Conservation (phyloP, 495 filamentous ascomycete species). For the Penicillium macrosclerotiorum region DNA sequence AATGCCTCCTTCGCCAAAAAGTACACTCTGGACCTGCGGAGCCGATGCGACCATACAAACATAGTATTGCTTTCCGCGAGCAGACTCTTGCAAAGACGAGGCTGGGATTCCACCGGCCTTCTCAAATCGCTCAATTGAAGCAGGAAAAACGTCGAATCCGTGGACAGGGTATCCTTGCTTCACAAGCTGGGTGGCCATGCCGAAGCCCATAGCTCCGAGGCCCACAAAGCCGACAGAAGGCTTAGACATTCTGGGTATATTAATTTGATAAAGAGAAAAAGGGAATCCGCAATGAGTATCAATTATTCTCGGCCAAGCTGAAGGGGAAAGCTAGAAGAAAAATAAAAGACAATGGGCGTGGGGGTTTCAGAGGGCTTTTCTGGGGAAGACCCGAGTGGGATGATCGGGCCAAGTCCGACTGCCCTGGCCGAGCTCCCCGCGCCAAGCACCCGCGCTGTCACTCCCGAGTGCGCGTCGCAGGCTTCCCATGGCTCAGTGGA, state of each 20-base stretch:
- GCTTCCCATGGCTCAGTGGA: neutral
- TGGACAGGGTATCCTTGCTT: slow-evolving; percentile 66
- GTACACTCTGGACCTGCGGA: slow-evolving; percentile 61
- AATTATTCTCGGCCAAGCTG: no score
- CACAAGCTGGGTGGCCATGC: slow-evolving; percentile 78
- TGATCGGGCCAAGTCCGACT: slow-evolving; percentile 20
- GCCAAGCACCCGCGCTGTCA: neutral
- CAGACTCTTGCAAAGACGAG: slow-evolving; percentile 61
- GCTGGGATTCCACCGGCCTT: slow-evolving; percentile 63
- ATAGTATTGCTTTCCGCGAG: slow-evolving; percentile 57
- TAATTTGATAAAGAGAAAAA: neutral
- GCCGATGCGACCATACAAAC: slow-evolving; percentile 81
- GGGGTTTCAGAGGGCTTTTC: slow-evolving; percentile 13
- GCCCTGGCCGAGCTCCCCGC: no score
- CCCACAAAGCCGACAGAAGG: slow-evolving; percentile 72
- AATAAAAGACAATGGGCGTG: slow-evolving; percentile 3
- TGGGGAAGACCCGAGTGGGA: slow-evolving; percentile 15
- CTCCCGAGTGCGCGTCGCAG: neutral
- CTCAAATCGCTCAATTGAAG: slow-evolving; percentile 69
- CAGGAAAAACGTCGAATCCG: slow-evolving; percentile 72
- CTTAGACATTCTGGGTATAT: slow-evolving; percentile 31
- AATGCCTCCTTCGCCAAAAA: slow-evolving; percentile 64
- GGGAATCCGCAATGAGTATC: neutral
- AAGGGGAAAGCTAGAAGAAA: neutral
- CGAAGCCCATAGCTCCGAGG: slow-evolving; percentile 87